Conservation (phyloP, 352 stramenopile species). For the Phytophthora palmivora region DNA sequence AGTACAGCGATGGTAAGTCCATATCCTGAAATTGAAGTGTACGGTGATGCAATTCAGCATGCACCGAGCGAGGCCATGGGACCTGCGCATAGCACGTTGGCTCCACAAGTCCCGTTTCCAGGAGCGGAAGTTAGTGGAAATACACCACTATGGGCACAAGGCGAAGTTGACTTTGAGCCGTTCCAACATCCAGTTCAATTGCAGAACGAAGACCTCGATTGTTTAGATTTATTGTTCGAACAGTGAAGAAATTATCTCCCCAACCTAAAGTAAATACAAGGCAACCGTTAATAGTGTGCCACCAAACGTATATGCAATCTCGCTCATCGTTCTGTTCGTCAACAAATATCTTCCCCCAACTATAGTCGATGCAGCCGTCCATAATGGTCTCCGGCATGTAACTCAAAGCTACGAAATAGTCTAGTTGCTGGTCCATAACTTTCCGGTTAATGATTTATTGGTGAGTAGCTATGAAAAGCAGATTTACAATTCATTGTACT, state of each 20-base stretch:
- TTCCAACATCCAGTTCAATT: constrained; percentile 48
- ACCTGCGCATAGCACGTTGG: constrained; percentile 2
- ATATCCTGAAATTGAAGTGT: constrained; percentile 26
- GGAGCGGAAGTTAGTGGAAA: not conserved
- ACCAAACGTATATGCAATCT: not conserved
- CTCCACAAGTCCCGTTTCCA: constrained; percentile 8
- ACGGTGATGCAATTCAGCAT: constrained; percentile 2
- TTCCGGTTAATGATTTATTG: no score
- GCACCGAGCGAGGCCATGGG: not conserved
- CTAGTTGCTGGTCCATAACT: no score
- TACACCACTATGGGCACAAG: constrained; percentile 9
- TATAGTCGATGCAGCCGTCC: not conserved
- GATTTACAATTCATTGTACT: no score
- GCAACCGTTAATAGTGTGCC: no score
- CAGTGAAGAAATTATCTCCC: no score
- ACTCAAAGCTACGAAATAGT: no score
- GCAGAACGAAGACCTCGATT: constrained; percentile 46
- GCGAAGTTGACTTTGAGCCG: constrained; percentile 44
- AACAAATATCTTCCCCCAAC: not conserved
- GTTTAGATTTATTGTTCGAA: constrained; percentile 39
- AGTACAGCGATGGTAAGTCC: constrained; percentile 18
- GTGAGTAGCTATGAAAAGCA: no score
- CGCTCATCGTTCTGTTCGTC: not conserved
- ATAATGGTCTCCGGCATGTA: not conserved
- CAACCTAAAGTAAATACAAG: no score